Evolutionary conservation across 495 filamentous ascomycete genomes (phyloP).

Genomic region (Tuber magnatum): DNA sequence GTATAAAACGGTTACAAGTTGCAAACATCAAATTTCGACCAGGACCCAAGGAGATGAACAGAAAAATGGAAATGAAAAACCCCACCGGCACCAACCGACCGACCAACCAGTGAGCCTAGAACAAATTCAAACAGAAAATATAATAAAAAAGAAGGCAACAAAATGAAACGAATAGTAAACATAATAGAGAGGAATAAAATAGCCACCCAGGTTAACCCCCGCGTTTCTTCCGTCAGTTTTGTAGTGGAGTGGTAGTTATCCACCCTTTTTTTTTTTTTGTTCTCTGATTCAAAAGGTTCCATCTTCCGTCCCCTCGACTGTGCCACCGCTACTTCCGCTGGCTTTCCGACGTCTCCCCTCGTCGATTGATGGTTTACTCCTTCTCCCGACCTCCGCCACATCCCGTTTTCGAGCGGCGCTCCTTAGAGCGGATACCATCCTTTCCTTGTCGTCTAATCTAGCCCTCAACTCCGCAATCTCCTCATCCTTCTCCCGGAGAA

Average conservation of each 20-base stretch:
- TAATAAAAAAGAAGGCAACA: constrained; percentile 6
- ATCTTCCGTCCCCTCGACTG: constrained; percentile 20
- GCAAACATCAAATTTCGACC: constrained; percentile 24
- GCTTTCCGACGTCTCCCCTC: constrained; percentile 15
- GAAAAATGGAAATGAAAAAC: constrained; percentile 29
- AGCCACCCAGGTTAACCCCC: constrained; percentile 13
- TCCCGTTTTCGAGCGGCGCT: constrained; percentile 81
- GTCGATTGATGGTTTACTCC: constrained; percentile 39
- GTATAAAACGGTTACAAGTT: constrained; percentile 23
- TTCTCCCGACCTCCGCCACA: constrained; percentile 58
- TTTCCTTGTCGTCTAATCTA: constrained; percentile 89
- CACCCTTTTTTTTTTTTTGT: background rate
- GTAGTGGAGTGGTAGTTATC: background rate
- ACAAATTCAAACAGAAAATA: constrained; percentile 20
- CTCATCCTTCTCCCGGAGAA: constrained; percentile 81
- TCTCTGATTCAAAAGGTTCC: constrained; percentile 29
- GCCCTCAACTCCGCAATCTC: constrained; percentile 88
- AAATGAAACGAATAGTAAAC: constrained; percentile 24
- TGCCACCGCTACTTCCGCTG: constrained; percentile 5
- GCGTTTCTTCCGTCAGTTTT: background rate
- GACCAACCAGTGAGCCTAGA: constrained; percentile 19
- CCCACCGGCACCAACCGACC: constrained; percentile 18
- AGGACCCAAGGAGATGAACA: constrained; percentile 8
- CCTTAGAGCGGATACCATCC: constrained; percentile 84
- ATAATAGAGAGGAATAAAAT: constrained; percentile 7